Evolutionary conservation across 2,329 filamentous ascomycete species (phyloP), one percentile per base, ranked within the genome.

Genomic region (Xylaria sp.): DNA sequence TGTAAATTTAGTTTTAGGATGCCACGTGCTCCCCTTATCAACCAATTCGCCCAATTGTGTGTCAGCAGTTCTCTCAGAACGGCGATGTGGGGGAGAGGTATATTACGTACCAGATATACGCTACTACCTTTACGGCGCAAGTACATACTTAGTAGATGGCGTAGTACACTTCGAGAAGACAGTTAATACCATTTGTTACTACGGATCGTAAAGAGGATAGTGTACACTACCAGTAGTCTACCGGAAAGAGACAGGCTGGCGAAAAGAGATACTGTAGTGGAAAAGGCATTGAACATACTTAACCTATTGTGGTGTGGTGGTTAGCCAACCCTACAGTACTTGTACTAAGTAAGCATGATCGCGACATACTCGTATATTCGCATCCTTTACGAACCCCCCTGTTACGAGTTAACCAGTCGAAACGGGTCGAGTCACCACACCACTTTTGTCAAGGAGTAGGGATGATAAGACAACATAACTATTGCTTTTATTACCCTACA

Each of bases 361-460:
- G 10, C 8, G 27, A n/a, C 10, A 54, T 35, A 13, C 27, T 35
- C 27, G 27, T 23, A 37, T 25, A n/a, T 65, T 50, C 47, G 55
- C 18, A 54, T 60, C 18, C 48, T 47, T 23, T 27, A 47, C 55
- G 25, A 59, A 25, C 35, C 47, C 47, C 18, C 48, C 65, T 60
- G 48, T 37, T 18, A 51, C 35, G 53, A 3, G 9, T 6, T 4
- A 44, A 60, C 47, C 23, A 42, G 54, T 60, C 35, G 54, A 68
- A 65, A 57, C 61, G 10, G 3, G 23, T 50, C 47, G 42, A 68
- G 65, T 60, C 57, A 60, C 50, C 48, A 27, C 37, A 58, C 13
- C 66, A 57, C 50, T 53, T 65, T 58, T 57, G 58, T 44, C 62
- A 13, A 61, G 47, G 32, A 57, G 51, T 8, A 65, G 35, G 62